These are phyloP conservation scores for Leptomonas pyrrhocoris DNA, from an alignment of 208 protist species.

Conservation along the genomic window DNA sequence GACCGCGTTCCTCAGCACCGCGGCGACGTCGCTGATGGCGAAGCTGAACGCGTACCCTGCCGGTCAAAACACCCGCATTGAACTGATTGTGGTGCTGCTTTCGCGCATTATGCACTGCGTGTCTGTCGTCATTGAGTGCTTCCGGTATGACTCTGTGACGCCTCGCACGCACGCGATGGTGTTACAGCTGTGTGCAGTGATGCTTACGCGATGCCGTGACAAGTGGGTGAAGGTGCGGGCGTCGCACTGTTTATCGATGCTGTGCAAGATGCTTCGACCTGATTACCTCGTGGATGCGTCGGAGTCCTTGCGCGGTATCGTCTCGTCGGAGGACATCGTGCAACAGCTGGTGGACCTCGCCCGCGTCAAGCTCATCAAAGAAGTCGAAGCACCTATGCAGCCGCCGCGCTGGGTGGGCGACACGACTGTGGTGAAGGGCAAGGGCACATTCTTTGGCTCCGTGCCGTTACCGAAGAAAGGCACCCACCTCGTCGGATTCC, in stretches of 20 bases:
- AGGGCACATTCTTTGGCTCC: slow-evolving; percentile 76
- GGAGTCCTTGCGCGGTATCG: slow-evolving; percentile 34
- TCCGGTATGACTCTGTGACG: slow-evolving; percentile 75
- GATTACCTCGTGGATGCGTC: slow-evolving; percentile 61
- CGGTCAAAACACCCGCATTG: slow-evolving; percentile 21
- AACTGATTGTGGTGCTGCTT: slow-evolving; percentile 46
- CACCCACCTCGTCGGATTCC: slow-evolving; percentile 82
- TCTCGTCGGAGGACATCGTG: slow-evolving; percentile 57
- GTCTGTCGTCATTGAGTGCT: slow-evolving; percentile 75
- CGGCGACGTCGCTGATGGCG: slow-evolving; percentile 44
- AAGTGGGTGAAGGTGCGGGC: slow-evolving; percentile 72
- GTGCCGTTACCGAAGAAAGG: slow-evolving; percentile 66
- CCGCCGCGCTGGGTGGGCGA: slow-evolving; percentile 66
- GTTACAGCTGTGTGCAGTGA: slow-evolving; percentile 73
- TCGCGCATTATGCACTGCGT: slow-evolving; percentile 77
- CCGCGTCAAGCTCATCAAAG: slow-evolving; percentile 43
- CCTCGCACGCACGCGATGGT: slow-evolving; percentile 63
- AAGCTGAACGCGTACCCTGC: slow-evolving; percentile 31
- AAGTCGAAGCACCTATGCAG: slow-evolving; percentile 34
- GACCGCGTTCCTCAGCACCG: slow-evolving; percentile 61
- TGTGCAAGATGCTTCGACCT: slow-evolving; percentile 57
- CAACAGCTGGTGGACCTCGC: slow-evolving; percentile 69
- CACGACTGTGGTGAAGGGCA: slow-evolving; percentile 61
- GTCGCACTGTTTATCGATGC: slow-evolving; percentile 57
- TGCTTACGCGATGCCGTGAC: slow-evolving; percentile 61